Evolutionary conservation across 2,329 filamentous ascomycete genomes (phyloP), one percentile per base, ranked within the genome.

Genomic region (Coniochaeta sp.): DNA sequence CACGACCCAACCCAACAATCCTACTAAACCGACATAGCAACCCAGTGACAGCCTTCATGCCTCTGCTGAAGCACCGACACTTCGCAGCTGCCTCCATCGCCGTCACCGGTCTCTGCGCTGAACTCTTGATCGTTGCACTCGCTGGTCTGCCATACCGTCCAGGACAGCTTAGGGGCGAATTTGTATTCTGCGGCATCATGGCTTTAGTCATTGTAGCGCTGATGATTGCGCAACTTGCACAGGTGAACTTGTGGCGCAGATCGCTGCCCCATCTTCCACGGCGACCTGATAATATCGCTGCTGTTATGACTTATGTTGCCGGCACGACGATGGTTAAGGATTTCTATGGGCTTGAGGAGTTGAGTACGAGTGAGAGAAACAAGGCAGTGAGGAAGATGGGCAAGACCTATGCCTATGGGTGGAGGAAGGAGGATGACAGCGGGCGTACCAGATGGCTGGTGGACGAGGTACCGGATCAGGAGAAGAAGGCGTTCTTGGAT

Each of bases 261-360:
- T 28, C 22, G n/a, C 60, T 67, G 17, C 65, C 66, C 43, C 60
- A 64, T 31, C 50, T 68, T 36, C 66, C 66, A 12, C 61, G 66
- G n/a, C 52, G 63, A 24, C 66, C 66, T 8, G 64, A 66, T 58
- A 64, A 61, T 8, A 64, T 67, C 6, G 66, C 64, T 5, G 61
- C 63, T 16, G 66, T 68, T 28, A 68, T 68, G 65, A 66, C 66
- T 31, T 68, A 68, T 36, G 64, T 67, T 7, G 66, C 66, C 1
- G 60, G 60, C 9, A 67, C 66, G 47, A 55, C 47, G 19, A 66
- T 68, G 65, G 62, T 59, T 26, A 52, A 61, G 6, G 64, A 66
- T 43, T 65, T 68, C 44, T 50, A 62, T 26, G 61, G 59, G 12
- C 19, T 66, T 12, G 62, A 66, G 19, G 57, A 19, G 7, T 34